phyloP scores from a whole-genome alignment of 192 early-diverging fungal species.

The Umbelopsis sp. region DNA sequence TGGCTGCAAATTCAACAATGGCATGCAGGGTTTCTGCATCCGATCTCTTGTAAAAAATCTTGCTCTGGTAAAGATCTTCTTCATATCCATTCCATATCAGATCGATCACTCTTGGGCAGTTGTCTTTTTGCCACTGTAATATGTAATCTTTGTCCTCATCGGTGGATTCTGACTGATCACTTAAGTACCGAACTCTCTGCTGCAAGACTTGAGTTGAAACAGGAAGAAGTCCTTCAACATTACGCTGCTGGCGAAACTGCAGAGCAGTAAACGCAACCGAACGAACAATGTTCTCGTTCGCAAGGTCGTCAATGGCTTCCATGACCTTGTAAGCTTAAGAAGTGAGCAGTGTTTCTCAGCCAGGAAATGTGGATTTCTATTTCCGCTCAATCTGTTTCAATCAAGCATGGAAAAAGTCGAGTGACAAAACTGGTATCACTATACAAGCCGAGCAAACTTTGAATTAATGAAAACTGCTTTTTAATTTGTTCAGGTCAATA shows the following conservation, averaged over 20 bases:
- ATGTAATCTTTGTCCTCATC: constrained; percentile 24
- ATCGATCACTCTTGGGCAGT: constrained; percentile 30
- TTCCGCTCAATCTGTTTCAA: neutral
- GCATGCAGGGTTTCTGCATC: constrained; percentile 44
- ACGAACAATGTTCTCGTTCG: constrained; percentile 41
- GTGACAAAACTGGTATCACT: too few species aligned
- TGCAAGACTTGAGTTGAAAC: constrained; percentile 35
- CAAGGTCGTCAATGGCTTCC: constrained; percentile 47
- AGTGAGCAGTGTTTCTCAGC: neutral
- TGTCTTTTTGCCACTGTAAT: constrained; percentile 44
- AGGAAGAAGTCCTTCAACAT: constrained; percentile 26
- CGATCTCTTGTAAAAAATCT: constrained; percentile 36
- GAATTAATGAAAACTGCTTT: too few species aligned
- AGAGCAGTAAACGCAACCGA: constrained; percentile 39
- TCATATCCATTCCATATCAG: constrained; percentile 26
- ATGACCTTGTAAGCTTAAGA: constrained; percentile 14
- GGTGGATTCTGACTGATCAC: constrained; percentile 6
- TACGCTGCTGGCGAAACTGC: constrained; percentile 33
- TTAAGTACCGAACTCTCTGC: constrained; percentile 32
- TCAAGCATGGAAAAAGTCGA: too few species aligned
- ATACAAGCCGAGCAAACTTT: too few species aligned
- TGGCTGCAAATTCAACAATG: constrained; percentile 33
- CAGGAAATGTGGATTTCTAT: neutral
- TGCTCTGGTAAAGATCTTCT: constrained; percentile 30
- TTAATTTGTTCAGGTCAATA: too few species aligned